Evolutionary conservation across 1,139 yeast species (phyloP).

Genomic region (Insectozyma bohioensis): DNA sequence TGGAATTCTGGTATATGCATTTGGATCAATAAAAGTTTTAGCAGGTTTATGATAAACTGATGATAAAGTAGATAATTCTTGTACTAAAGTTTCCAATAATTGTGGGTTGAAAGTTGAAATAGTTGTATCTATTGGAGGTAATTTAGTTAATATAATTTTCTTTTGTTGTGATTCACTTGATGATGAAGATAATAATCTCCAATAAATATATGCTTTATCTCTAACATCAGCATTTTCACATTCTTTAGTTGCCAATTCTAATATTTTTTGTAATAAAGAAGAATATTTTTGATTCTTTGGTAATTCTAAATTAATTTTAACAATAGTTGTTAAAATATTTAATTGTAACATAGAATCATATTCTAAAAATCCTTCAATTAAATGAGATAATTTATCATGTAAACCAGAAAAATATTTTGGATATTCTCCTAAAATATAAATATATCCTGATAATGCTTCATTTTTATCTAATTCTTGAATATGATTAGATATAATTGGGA

Average conservation of each 20-base stretch:
- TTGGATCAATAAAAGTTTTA: constrained; percentile 55
- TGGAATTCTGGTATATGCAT: constrained; percentile 30
- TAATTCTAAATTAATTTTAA: constrained; percentile 62
- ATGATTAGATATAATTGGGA: constrained; percentile 66
- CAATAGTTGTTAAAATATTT: constrained; percentile 72
- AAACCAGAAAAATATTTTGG: constrained; percentile 67
- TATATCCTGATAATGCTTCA: constrained; percentile 71
- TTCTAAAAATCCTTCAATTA: constrained; percentile 66
- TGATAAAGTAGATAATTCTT: constrained; percentile 82
- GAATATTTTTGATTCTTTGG: constrained; percentile 27
- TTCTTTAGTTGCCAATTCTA: constrained; percentile 76
- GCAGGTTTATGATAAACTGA: constrained; percentile 90
- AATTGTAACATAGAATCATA: constrained; percentile 77
- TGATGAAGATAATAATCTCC: constrained; percentile 79
- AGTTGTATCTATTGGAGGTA: constrained; percentile 73
- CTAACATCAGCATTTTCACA: constrained; percentile 91
- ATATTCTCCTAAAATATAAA: constrained; percentile 90
- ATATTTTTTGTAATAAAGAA: constrained; percentile 62
- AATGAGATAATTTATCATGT: constrained; percentile 41
- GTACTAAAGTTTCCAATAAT: constrained; percentile 63
- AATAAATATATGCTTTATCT: constrained; percentile 90
- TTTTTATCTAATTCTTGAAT: constrained; percentile 58
- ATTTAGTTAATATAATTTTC: constrained; percentile 55
- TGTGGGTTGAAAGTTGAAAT: constrained; percentile 70
- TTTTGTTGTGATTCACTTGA: constrained; percentile 44